Base-by-base conservation (phyloP, 805 yeast species). In the Wickerhamomyces hampshirensis region DNA sequence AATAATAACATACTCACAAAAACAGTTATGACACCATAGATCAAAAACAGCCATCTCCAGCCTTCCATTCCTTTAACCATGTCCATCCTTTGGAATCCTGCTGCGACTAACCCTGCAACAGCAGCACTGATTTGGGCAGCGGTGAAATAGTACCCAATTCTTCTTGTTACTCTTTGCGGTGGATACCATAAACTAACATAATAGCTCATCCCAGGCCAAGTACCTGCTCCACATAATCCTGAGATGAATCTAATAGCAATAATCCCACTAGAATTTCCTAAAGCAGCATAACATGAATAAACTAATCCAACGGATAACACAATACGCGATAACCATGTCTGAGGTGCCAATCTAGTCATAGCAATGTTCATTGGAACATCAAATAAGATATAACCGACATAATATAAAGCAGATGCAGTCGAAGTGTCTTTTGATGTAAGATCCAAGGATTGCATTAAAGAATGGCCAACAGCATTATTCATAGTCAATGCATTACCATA, bases 111-210 rank as follows among this genome's bases (percentile, higher is more conserved):
- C 28, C 95, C 95, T 7, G 89, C 88, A 7, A 77, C 91, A n/a
- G 95, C 78, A 1, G 95, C 89, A 30, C 89, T 78, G n/a, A 86
- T 57, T 60, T 86, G 96, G 1, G 96, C 94, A 15, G 96, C 96
- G 2, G 95, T 86, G 59, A 81, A 86, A 59, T 86, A 86, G 62
- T 82, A 86, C 2, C 96, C 96, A 44, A 86, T 82, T 54, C 96
- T 68, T 44, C 75, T 71, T 3, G 94, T 84, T 47, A 78, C 73
- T 41, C 93, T 67, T 31, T 82, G 78, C 35, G 79, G 73, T 2
- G 95, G 95, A 53, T 86, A 86, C 91, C 94, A 86, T 49, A 85
- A 63, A 0, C 89, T 75, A 29, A 86, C 68, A 52, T 86, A 86
- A 60, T 85, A 86, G 16, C 87, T 76, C 81, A 86, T 68, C 8